Conservation (phyloP, 164 flowering plant genomes). For the Macadamia tetraphylla region DNA sequence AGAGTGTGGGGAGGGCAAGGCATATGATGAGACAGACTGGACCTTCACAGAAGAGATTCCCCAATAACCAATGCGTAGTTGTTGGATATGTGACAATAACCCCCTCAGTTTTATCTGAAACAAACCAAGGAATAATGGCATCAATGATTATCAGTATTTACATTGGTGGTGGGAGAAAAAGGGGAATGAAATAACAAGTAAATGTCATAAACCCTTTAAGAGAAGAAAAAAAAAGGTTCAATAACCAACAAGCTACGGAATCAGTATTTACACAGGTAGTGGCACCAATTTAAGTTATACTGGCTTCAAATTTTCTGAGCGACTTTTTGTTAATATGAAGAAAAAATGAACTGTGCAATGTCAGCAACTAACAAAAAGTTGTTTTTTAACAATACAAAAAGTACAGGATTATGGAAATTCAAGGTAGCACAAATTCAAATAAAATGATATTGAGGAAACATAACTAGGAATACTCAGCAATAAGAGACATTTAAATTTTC, state of each 20-base stretch:
- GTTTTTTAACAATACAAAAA: too few relatives aligned
- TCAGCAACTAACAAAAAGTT: too few relatives aligned
- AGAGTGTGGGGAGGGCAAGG: slow-evolving; percentile 75
- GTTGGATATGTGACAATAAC: slow-evolving; percentile 75
- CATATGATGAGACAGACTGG: slow-evolving; percentile 52
- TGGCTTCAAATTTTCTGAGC: too few relatives aligned
- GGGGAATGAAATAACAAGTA: not conserved
- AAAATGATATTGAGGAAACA: not conserved
- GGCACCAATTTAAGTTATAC: too few relatives aligned
- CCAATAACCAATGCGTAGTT: slow-evolving; percentile 80
- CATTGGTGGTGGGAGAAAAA: not conserved
- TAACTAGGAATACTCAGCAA: not conserved
- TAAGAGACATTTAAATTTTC: not conserved
- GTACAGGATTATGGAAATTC: too few relatives aligned
- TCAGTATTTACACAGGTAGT: too few relatives aligned
- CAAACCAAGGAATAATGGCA: not conserved
- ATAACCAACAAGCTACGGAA: too few relatives aligned
- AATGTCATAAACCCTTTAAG: not conserved
- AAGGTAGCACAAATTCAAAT: too few relatives aligned
- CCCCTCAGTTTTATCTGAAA: slow-evolving; percentile 89
- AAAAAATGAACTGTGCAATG: too few relatives aligned
- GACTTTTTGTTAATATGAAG: too few relatives aligned
- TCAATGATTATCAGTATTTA: not conserved
- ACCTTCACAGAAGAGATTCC: slow-evolving; percentile 64
- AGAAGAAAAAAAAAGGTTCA: too few relatives aligned